Evolutionary conservation across 2,329 filamentous ascomycete species (phyloP), one percentile per base, ranked within the genome.

Genomic region (Colletotrichum sp.): DNA sequence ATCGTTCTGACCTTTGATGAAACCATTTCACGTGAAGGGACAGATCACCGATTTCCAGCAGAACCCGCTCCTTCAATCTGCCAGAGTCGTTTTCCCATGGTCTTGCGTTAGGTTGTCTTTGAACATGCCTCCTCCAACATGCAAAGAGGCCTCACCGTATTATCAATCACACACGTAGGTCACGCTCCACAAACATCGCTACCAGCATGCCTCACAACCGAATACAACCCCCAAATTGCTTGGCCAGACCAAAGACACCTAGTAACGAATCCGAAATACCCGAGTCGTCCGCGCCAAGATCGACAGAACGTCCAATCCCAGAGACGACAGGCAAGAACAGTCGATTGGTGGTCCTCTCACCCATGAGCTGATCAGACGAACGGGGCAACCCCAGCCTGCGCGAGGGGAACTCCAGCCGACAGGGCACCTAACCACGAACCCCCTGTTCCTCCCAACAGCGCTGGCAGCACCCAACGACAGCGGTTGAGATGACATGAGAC

Each of bases 301-400:
- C 18, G 43, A 58, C 32, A 66, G 14, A 28, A 28, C 8, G 16
- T 16, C 28, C 12, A 10, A 14, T 18, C 21, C 16, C n/a, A 26
- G 26, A n/a, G 13, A 21, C 16, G 21, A 63, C 16, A 2, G 21
- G 65, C 65, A 58, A 65, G 43, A 43, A 13, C 58, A 56, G 21
- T 21, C 48, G 21, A 65, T 9, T 26, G 18, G 36, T 32, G 4
- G 21, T 3, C 26, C 26, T 32, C 10, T 18, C 2, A 43, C 21
- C 30, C 69, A 18, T 18, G 43, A 5, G 61, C 43, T 43, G 32
- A 71, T 71, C 61, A 65, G 69, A 71, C 48, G 69, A 65, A 58
- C 61, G 30, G 61, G 59, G 32, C 13, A 14, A 43, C 43, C 61
- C 52, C 30, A 18, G 14, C 32, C 32, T 61, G 18, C 21, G 12